Conservation (phyloP, 257 asterid genomes). For the Rhazya stricta region DNA sequence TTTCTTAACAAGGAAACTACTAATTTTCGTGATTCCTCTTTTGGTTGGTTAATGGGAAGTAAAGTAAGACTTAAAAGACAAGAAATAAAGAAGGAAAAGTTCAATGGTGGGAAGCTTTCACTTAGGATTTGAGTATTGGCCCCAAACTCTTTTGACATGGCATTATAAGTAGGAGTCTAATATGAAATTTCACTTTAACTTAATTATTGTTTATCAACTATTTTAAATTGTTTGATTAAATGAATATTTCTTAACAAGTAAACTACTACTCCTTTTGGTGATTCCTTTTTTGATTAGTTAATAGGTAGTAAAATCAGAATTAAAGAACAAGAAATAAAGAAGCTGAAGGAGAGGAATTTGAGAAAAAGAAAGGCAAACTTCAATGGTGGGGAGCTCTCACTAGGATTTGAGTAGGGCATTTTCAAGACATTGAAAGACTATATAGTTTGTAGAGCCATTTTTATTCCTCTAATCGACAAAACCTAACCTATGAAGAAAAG, state of each 20-base stretch:
- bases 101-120: too few species aligned
- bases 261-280: too few species aligned
- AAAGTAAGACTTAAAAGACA: not conserved
- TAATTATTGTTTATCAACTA: too few species aligned
- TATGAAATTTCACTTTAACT: too few species aligned
- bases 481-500: slow-evolving; percentile 2
- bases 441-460: slow-evolving; percentile 17
- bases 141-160: too few species aligned
- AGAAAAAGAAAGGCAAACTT: not conserved
- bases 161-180: too few species aligned
- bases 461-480: slow-evolving; percentile 19
- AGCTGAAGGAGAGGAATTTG: not conserved
- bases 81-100: too few species aligned
- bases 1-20: not conserved
- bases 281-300: too few species aligned
- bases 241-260: too few species aligned
- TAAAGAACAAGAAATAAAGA: not conserved
- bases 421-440: slow-evolving; percentile 12
- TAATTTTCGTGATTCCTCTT: not conserved
- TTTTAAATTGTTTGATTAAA: too few species aligned
- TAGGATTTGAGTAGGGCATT: slow-evolving; percentile 14
- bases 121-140: too few species aligned
- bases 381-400: slow-evolving; percentile 10
- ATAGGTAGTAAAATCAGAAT: too few species aligned
- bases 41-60: not conserved